phyloP scores from a whole-genome alignment of 441 rosid genomes.

The Croton setiger region DNA sequence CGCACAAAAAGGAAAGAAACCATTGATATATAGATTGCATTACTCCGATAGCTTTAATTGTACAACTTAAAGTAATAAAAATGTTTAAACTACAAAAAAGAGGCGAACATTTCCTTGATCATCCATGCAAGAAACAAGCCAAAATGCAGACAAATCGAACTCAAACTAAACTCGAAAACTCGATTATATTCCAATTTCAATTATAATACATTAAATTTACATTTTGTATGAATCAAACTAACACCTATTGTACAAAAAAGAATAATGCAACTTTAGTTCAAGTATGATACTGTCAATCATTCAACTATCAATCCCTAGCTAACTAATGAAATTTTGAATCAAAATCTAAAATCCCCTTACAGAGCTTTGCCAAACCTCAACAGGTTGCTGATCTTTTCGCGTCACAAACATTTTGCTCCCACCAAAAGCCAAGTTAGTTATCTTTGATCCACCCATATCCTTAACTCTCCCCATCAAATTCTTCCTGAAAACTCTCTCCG shows the following conservation, averaged over 20 bases:
- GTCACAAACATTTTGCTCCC: slow-evolving; percentile 80
- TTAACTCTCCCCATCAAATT: slow-evolving; percentile 55
- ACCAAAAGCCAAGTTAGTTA: slow-evolving; percentile 67
- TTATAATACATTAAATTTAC: slow-evolving; percentile 4
- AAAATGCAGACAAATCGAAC: background rate
- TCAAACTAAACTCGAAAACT: background rate
- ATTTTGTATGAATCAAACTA: too few species aligned
- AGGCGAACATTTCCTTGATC: background rate
- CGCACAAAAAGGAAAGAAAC: too few species aligned
- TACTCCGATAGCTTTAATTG: too few species aligned
- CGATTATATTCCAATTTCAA: background rate
- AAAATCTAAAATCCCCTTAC: slow-evolving; percentile 26
- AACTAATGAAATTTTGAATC: slow-evolving; percentile 7
- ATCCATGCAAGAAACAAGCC: background rate
- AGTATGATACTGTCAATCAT: too few species aligned
- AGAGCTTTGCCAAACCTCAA: slow-evolving; percentile 91
- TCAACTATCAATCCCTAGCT: background rate
- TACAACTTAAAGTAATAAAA: too few species aligned
- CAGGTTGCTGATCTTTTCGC: slow-evolving; percentile 59
- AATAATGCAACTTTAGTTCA: too few species aligned
- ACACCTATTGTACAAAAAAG: background rate
- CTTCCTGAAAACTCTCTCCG: slow-evolving; percentile 73
- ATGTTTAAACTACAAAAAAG: background rate
- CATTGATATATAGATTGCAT: too few species aligned
- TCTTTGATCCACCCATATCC: slow-evolving; percentile 53